These are phyloP conservation scores for Aspergillus sp. DNA, from an alignment of 2,329 filamentous ascomycete species.

Conservation along the genomic window DNA sequence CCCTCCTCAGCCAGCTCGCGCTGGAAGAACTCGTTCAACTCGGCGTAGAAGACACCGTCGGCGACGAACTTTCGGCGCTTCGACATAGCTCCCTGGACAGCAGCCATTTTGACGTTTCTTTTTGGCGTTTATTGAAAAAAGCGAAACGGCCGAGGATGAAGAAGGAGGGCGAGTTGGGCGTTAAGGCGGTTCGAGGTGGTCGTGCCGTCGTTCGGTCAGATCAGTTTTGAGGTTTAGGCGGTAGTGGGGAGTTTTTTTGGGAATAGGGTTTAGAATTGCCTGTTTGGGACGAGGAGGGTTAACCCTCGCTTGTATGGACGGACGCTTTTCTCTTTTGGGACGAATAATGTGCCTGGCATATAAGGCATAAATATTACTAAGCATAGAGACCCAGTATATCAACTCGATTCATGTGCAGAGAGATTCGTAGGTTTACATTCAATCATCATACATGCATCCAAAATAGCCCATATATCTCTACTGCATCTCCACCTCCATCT, in stretches of 20 bases:
- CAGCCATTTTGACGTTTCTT: constrained; percentile 42
- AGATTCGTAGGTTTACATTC: too few relatives aligned
- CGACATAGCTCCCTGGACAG: constrained; percentile 47
- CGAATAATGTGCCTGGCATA: background rate
- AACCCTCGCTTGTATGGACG: constrained; percentile 30
- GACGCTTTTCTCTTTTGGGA: constrained; percentile 17
- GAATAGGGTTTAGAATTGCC: constrained; percentile 25
- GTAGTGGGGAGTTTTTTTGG: constrained; percentile 36
- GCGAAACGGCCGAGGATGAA: constrained; percentile 28
- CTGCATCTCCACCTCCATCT: constrained; percentile 48
- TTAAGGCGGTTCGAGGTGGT: constrained; percentile 24
- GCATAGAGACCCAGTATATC: background rate
- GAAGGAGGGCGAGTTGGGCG: constrained; percentile 18
- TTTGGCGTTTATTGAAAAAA: constrained; percentile 26
- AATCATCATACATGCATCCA: background rate
- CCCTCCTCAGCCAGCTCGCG: constrained; percentile 99
- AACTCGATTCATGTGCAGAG: too few relatives aligned
- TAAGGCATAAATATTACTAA: constrained; percentile 4
- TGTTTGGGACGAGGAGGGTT: constrained; percentile 32
- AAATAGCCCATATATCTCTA: constrained; percentile 16
- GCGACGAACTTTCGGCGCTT: constrained; percentile 69
- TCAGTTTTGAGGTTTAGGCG: constrained; percentile 27
- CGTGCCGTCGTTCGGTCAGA: constrained; percentile 19
- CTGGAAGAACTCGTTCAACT: constrained; percentile 99
- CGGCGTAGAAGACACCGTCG: constrained; percentile 99